phyloP scores from a whole-genome alignment of 139 green algal species.

The Closterium sp. region DNA sequence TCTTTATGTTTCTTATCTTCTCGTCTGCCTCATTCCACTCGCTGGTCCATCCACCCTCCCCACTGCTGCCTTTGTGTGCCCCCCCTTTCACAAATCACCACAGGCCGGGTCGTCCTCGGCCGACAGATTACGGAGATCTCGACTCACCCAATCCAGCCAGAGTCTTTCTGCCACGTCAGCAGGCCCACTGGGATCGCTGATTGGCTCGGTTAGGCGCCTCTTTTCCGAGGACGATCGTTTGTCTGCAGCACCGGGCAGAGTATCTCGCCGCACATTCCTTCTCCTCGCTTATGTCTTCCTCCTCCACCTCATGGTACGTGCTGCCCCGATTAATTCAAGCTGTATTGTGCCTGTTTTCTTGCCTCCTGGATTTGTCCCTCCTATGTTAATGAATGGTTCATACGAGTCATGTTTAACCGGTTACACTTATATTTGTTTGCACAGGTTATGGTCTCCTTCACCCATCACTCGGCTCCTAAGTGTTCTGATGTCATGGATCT shows the following conservation, averaged over 20 bases:
- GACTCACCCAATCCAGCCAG: not conserved
- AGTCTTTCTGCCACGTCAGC: not conserved
- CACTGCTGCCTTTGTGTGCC: too few relatives aligned
- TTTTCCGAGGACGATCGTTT: not conserved
- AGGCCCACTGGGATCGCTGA: not conserved
- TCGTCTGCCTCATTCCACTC: not conserved
- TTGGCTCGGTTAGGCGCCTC: not conserved
- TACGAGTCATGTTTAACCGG: not conserved
- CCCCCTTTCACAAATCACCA: not conserved
- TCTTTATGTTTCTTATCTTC: too few relatives aligned
- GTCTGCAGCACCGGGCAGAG: not conserved
- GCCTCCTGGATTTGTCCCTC: too few relatives aligned
- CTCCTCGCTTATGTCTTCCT: not conserved
- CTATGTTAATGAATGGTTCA: not conserved
- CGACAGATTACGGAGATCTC: not conserved
- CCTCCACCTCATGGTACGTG: not conserved
- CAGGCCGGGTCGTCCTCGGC: not conserved
- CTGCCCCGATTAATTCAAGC: not conserved
- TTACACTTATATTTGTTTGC: not conserved
- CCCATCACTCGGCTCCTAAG: not conserved
- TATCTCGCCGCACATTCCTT: not conserved
- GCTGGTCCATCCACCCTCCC: not conserved
- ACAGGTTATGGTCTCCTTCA: not conserved
- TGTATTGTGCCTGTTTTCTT: too few relatives aligned
- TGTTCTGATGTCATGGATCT: not conserved